Base-by-base conservation (phyloP, 2,329 filamentous ascomycete species). In the Sporothrix sp. region DNA sequence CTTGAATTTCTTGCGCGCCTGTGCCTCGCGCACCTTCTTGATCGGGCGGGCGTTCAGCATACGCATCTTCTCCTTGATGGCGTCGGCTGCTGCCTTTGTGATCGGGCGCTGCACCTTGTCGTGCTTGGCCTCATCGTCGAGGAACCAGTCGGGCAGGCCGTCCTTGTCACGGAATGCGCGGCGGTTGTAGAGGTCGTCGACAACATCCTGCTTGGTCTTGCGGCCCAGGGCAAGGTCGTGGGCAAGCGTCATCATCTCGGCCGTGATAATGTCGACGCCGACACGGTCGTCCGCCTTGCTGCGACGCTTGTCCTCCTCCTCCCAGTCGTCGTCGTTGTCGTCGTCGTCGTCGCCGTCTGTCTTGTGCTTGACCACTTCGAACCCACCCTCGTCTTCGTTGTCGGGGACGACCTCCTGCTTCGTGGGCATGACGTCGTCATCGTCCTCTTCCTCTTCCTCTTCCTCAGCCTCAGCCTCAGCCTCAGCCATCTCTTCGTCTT, bases 1-100 rank as follows among this genome's bases (percentile, higher is more conserved):
- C 77, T 94, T 94, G 68, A 95, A 84, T 73, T 96, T 97, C 82
- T 98, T 98, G 53, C 93, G 79, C 32, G 90, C 91, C 70, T 94
- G 90, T 21, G 93, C 93, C 69, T 98, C 93, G 59, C 87, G 85
- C 28, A 98, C 93, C 74, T 98, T 98, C 78, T 98, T 98, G 79
- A 97, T 97, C 1, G 93, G 93, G 28, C 93, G 82, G 7, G 91
- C 93, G 65, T 98, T 97, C 60, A 95, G 79, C 0, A 93, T 90
- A 28, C 91, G 85, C 63, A 86, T 65, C 70, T 98, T 98, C 63
- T 96, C 91, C 67, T 93, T 90, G 72, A 98, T 96, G 2, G 93
- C 93, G 13, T 80, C 76, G 1, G 91, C 90, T 0, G 86, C 94
- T 30, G 88, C 88, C 60, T 93, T 93, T 46, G 84, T 89, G 61